Evolutionary conservation across 345 rosid genomes (phyloP), one percentile per base, ranked within the genome.

Genomic region (Rhodomyrtus tomentosa): DNA sequence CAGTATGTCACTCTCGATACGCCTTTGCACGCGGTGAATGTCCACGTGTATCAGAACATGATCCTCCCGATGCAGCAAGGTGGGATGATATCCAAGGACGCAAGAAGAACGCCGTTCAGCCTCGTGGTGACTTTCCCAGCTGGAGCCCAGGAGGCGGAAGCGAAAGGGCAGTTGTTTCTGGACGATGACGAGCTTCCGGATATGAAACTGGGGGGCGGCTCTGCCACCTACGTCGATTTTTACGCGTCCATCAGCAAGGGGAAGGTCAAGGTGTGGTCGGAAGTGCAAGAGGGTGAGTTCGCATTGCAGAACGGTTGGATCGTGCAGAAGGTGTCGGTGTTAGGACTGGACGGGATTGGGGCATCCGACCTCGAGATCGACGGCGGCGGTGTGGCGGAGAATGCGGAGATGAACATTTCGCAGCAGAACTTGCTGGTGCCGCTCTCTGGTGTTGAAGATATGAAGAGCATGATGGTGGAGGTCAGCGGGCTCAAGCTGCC

Each of bases 61-160:
- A 94, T 97, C 62, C 82, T 97, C 15, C 99, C 99, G 3, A 95
- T 95, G 98, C 99, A 97, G 91, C 94, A 85, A 80, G 99, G 99
- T 13, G 99, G 99, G 54, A 50, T 93, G 87, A 86, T 96, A 29
- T 94, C 99, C 3, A 97, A 90, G 87, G 93, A 93, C 82, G 98
- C 98, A 2, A 94, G 99, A 87, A 89, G 56, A 86, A 95, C 99
- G n/a, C 99, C 98, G 45, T 95, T 92, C 85, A 91, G 86, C 84
- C 96, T 96, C 5, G 86, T 94, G 32, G 90, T 97, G 10, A 87
- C 96, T 20, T 95, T 97, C 92, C 96, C 99, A 0, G 91, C 94
- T 0, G 98, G 98, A 32, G 91, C 91, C 56, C 83, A 83, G 2
- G 89, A 91, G n/a, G 95, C 90, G 22, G 87, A 93, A 86, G 99